Conservation (phyloP, 83 land plant species). For the Larix sibirica region DNA sequence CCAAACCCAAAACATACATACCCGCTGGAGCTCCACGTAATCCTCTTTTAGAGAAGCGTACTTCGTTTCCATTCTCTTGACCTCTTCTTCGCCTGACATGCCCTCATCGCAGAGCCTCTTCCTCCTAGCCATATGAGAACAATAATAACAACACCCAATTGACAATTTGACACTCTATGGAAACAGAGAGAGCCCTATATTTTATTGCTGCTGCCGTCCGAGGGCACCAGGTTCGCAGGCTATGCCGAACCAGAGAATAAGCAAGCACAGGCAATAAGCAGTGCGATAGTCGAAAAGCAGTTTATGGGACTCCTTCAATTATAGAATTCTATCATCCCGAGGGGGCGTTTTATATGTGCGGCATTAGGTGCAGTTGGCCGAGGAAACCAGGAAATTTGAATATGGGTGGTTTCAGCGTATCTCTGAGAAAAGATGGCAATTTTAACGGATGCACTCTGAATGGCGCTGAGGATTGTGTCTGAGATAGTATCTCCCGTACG, state of each 20-base stretch:
- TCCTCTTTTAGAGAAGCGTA: neutral
- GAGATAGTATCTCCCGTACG: too few relatives aligned
- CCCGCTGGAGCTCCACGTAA: neutral
- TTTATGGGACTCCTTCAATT: neutral
- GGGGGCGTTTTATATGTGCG: too few relatives aligned
- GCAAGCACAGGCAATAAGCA: neutral
- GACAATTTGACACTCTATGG: neutral
- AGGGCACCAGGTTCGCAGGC: neutral
- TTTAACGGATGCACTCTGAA: too few relatives aligned
- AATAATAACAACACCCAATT: neutral
- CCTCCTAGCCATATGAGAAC: neutral
- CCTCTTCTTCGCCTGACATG: neutral
- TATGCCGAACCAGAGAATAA: neutral
- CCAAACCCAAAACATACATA: neutral
- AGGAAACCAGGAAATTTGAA: too few relatives aligned
- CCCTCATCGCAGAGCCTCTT: neutral
- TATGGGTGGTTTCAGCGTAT: too few relatives aligned
- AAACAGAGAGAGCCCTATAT: too few relatives aligned
- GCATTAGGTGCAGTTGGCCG: too few relatives aligned
- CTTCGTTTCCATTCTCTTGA: neutral
- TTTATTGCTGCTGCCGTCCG: neutral
- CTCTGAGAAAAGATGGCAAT: too few relatives aligned
- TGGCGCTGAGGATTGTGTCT: too few relatives aligned
- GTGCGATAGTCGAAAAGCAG: neutral
- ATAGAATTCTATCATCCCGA: too few relatives aligned